Conservation (phyloP, 352 stramenopile species). For the Peronospora destructor region DNA sequence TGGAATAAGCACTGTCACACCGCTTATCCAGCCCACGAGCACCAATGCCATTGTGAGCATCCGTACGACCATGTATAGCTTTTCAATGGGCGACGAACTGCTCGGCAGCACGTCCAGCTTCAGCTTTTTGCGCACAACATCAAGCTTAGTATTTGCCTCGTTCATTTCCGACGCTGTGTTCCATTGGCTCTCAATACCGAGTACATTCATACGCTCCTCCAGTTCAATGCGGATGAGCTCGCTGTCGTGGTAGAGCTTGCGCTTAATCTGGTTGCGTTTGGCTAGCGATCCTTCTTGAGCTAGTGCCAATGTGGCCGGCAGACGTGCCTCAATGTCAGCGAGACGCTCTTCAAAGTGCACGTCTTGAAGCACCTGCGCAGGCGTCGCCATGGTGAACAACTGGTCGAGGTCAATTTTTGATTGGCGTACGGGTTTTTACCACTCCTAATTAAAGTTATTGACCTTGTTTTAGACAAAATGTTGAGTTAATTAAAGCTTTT, state of each 20-base stretch:
- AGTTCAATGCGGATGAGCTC: slow-evolving; percentile 74
- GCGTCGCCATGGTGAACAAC: slow-evolving; percentile 16
- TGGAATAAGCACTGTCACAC: slow-evolving; percentile 55
- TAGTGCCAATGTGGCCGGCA: slow-evolving; percentile 39
- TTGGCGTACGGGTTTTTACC: too few species aligned
- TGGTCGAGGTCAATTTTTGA: too few species aligned
- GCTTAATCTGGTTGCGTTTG: slow-evolving; percentile 65
- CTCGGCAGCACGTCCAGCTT: slow-evolving; percentile 49
- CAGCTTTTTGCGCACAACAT: slow-evolving; percentile 57
- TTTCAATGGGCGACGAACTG: slow-evolving; percentile 41
- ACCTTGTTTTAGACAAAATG: too few species aligned
- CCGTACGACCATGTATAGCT: slow-evolving; percentile 56
- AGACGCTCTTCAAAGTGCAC: slow-evolving; percentile 51
- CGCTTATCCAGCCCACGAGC: slow-evolving; percentile 72
- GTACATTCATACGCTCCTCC: slow-evolving; percentile 64
- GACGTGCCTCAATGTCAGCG: slow-evolving; percentile 41
- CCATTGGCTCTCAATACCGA: slow-evolving; percentile 60
- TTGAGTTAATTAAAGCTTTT: too few species aligned
- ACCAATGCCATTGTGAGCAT: slow-evolving; percentile 59
- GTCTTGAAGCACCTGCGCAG: slow-evolving; percentile 48
- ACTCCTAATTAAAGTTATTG: too few species aligned
- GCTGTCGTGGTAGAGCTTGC: slow-evolving; percentile 62
- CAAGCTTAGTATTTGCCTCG: slow-evolving; percentile 45
- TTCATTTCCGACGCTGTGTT: slow-evolving; percentile 38
- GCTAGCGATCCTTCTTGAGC: slow-evolving; percentile 40